Evolutionary conservation across 208 protist genomes (phyloP), one percentile per base, ranked within the genome.

Genomic region (Leishmania guyanensis): DNA sequence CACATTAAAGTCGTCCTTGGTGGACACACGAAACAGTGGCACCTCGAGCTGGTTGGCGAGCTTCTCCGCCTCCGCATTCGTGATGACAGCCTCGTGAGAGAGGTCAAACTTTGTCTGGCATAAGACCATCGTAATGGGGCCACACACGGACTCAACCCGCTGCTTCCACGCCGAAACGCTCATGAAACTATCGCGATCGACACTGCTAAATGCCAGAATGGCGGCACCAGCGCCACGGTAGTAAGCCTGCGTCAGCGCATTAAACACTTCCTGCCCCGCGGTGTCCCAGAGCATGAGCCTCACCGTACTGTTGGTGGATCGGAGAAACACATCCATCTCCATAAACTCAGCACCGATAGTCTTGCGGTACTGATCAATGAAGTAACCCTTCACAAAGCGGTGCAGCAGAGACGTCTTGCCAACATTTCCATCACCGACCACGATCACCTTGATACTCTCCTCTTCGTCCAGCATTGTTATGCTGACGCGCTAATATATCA

Each of bases 211-310:
- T 36, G 90, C 88, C 0, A 99, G 54, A 51, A 98, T 89, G 33
- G 93, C 96, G 9, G 93, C 94, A 33, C 88, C 91, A 8, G 96
- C 89, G 56, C 94, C 95, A 64, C 93, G 93, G 87, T 99, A 99
- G 88, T 98, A 99, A n/a, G 86, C 89, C 80, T 93, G 90, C 16
- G 95, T 98, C n/a, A 99, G 86, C 16, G 92, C 87, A 64, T 97
- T 98, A 76, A 98, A 98, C 80, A 97, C 93, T 81, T 98, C 96
- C 76, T 98, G 94, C 17, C 98, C 98, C 8, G 98, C 96, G 1
- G 96, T 99, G 86, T 99, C 98, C 97, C 98, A 99, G 20, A 99
- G 90, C 91, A 98, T 96, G 26, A 99, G 86, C 72, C 94, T 93
- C 68, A 98, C 89, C n/a, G 84, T 89, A 4, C 90, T 89, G 58